Conservation (phyloP, 2,329 filamentous ascomycete genomes). For the Fusarium sp. region DNA sequence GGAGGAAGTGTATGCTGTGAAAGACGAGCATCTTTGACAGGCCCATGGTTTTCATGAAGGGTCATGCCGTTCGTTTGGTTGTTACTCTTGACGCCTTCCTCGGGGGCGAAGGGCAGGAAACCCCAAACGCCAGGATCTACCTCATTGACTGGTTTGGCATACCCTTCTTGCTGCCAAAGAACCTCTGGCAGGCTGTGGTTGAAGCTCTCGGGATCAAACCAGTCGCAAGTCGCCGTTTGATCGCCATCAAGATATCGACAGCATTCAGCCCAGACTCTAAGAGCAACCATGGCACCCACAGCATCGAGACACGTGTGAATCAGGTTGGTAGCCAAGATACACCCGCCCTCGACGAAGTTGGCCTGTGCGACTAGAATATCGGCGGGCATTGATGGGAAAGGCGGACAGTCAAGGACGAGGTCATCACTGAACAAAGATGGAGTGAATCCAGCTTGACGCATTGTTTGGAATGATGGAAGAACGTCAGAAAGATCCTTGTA, state of each 20-base stretch:
- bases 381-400: constrained; percentile 44
- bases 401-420: constrained; percentile 40
- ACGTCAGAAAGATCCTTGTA: constrained; percentile 45
- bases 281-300: constrained; percentile 44
- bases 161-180: constrained; percentile 45
- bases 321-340: constrained; percentile 44
- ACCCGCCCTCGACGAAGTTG: constrained; percentile 49
- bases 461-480: constrained; percentile 43
- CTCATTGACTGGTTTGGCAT: constrained; percentile 30
- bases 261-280: constrained; percentile 49
- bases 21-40: too few relatives aligned
- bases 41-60: not conserved
- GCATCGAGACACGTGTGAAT: constrained; percentile 47
- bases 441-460: constrained; percentile 43
- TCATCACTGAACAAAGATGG: constrained; percentile 46
- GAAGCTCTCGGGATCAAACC: constrained; percentile 47
- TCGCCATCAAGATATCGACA: constrained; percentile 47
- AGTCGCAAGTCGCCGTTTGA: constrained; percentile 40
- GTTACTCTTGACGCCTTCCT: not conserved
- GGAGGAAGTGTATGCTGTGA: constrained; percentile 26
- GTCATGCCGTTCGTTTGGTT: not conserved
- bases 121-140: constrained; percentile 46
- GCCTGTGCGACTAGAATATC: constrained; percentile 47
- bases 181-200: constrained; percentile 46
- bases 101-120: constrained; percentile 33